A percentile compares a stretch with the other conserved stretches of the same genome.
Evolutionary conservation across 78 protist species (phyloP).

Genomic region (Dictyostelium firmibasis): DNA sequence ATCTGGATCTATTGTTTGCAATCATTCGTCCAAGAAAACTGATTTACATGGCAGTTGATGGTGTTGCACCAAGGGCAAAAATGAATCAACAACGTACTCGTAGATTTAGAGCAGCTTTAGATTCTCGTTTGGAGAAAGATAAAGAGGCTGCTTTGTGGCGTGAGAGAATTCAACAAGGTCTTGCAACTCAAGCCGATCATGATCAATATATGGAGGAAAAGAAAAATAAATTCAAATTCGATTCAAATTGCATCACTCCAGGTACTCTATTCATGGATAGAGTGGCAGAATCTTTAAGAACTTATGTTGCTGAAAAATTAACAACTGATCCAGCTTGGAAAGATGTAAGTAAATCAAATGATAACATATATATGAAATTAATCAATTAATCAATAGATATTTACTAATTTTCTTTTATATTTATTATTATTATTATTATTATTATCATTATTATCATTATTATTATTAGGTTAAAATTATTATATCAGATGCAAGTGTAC

Average conservation of each 20-base stretch:
- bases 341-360: slow-evolving; percentile 49
- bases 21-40: slow-evolving; percentile 90
- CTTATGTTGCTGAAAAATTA: slow-evolving; percentile 78
- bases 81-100: slow-evolving; percentile 97
- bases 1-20: slow-evolving; percentile 93
- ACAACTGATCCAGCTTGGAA: slow-evolving; percentile 83
- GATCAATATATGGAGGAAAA: slow-evolving; percentile 10
- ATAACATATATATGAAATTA: too few species aligned
- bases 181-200: background rate
- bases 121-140: slow-evolving; percentile 23
- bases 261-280: slow-evolving; percentile 96
- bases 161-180: background rate
- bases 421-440: too few species aligned
- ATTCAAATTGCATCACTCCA: slow-evolving; percentile 97
- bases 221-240: slow-evolving; percentile 42
- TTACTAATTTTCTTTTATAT: too few species aligned
- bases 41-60: slow-evolving; percentile 95
- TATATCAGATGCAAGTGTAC: slow-evolving; percentile 71
- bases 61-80: slow-evolving; percentile 99
- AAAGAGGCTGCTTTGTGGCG: background rate
- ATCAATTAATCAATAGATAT: too few species aligned
- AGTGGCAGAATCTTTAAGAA: slow-evolving; percentile 83
- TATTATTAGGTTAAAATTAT: slow-evolving; percentile 42
- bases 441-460: background rate
- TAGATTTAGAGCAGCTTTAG: slow-evolving; percentile 95